Percentiles rank a stretch among this genome's conserved stretches.
phyloP scores from a whole-genome alignment of 2,329 filamentous ascomycete genomes.

The Claviceps africana region DNA sequence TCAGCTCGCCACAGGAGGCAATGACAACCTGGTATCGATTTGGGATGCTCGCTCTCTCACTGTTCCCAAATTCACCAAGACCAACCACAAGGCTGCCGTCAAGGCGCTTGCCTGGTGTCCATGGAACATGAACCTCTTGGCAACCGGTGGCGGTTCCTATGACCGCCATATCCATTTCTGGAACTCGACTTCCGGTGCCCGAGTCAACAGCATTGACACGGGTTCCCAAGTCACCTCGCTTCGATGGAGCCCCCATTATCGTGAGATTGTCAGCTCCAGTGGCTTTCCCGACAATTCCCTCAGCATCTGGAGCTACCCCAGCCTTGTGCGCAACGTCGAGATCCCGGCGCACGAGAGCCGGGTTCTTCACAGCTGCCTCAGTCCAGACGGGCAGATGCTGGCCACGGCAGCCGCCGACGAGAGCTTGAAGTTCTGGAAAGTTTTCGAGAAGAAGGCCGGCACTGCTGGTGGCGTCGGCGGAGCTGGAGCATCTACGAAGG shows the following conservation, averaged over 20 bases:
- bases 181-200: constrained; percentile 95
- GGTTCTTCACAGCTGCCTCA: constrained; percentile 91
- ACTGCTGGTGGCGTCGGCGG: constrained; percentile 48
- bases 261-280: constrained; percentile 93
- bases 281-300: constrained; percentile 99
- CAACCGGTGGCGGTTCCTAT: constrained; percentile 89
- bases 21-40: constrained; percentile 97
- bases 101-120: constrained; percentile 98
- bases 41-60: constrained; percentile 92
- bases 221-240: constrained; percentile 94
- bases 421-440: constrained; percentile 99
- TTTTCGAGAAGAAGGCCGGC: constrained; percentile 96
- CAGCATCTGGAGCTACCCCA: constrained; percentile 98
- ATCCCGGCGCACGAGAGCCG: constrained; percentile 95
- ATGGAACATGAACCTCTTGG: constrained; percentile 94
- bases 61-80: constrained; percentile 98
- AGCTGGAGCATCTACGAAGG: constrained; percentile 60
- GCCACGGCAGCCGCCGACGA: constrained; percentile 94
- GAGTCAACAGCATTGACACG: constrained; percentile 98
- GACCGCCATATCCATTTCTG: constrained; percentile 99
- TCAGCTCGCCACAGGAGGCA: constrained; percentile 92
- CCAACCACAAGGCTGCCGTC: constrained; percentile 96
- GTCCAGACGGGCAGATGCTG: constrained; percentile 94
- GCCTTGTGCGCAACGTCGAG: constrained; percentile 91
- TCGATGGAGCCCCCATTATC: constrained; percentile 92